phyloP scores from a whole-genome alignment of 2,329 filamentous ascomycete genomes.

The Colletotrichum kahawae region DNA sequence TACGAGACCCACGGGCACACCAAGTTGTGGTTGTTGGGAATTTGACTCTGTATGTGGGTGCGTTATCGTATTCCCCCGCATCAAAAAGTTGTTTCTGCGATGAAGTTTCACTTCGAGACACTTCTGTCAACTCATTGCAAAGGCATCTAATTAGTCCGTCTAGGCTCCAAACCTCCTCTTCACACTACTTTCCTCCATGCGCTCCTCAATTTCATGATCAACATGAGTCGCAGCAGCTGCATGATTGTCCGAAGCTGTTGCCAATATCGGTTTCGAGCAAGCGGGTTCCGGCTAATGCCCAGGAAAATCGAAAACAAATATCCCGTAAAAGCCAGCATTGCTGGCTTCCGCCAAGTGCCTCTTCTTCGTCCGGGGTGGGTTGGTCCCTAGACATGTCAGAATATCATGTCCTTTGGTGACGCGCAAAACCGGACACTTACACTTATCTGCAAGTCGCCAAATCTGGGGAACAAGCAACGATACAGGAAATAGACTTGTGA shows the following conservation, averaged over 20 bases:
- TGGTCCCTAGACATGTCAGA: neutral
- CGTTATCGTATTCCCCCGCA: neutral
- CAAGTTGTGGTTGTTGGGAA: neutral
- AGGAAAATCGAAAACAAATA: neutral
- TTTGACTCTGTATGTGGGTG: neutral
- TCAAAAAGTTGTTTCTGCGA: neutral
- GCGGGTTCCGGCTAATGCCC: neutral
- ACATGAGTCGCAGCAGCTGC: neutral
- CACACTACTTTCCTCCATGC: neutral
- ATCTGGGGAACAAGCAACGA: conserved; percentile 38
- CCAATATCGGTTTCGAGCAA: neutral
- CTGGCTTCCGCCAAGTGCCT: neutral
- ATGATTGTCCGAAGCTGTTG: neutral
- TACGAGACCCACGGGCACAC: neutral
- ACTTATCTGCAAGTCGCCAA: conserved; percentile 35
- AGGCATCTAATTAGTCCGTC: neutral
- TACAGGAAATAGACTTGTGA: conserved; percentile 41
- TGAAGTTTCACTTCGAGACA: rapidly evolving
- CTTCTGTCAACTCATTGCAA: neutral
- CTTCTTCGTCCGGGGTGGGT: neutral
- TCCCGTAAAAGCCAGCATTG: neutral
- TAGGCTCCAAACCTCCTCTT: neutral
- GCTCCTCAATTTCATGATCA: neutral
- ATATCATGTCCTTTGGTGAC: neutral
- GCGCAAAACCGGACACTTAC: conserved; percentile 28